Evolutionary conservation across 169 alveolate species (phyloP).

Genomic region (Perkinsus marinus): DNA sequence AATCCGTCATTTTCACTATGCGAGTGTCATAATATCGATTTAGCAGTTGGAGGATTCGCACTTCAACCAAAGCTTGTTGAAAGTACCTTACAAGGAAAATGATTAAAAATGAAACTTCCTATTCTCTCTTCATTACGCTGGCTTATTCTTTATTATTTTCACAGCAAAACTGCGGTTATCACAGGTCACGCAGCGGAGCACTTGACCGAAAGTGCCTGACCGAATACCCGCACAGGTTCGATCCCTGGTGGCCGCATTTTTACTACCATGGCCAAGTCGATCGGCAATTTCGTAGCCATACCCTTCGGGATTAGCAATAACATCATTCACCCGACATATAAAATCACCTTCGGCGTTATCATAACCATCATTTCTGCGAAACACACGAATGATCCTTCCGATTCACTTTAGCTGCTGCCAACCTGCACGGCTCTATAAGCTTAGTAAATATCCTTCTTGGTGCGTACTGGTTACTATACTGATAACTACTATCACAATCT

Average conservation of each 20-base stretch:
- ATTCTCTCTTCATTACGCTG: conserved; percentile 8
- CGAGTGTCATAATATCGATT: conserved; percentile 1
- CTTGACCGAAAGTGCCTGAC: conserved; percentile 54
- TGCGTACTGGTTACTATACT: not conserved
- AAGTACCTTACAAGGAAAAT: not conserved
- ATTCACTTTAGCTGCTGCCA: too few relatives aligned
- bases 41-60: conserved; percentile 26
- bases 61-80: conserved; percentile 37
- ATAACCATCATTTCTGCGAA: not conserved
- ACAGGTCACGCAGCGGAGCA: conserved; percentile 18
- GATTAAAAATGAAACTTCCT: too few relatives aligned
- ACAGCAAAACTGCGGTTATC: conserved; percentile 6
- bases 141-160: conserved; percentile 42
- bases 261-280: conserved; percentile 32
- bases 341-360: not conserved
- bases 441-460: not conserved
- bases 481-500: not conserved
- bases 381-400: too few relatives aligned
- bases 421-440: not conserved
- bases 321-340: not conserved
- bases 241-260: not conserved
- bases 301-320: conserved; percentile 1
- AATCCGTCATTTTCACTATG: conserved; percentile 35
- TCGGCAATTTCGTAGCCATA: conserved; percentile 30
- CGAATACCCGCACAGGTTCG: not conserved